These are phyloP conservation scores for Backusella morwellensis DNA, from an alignment of 192 early-diverging fungal genomes.

Conservation along the genomic window DNA sequence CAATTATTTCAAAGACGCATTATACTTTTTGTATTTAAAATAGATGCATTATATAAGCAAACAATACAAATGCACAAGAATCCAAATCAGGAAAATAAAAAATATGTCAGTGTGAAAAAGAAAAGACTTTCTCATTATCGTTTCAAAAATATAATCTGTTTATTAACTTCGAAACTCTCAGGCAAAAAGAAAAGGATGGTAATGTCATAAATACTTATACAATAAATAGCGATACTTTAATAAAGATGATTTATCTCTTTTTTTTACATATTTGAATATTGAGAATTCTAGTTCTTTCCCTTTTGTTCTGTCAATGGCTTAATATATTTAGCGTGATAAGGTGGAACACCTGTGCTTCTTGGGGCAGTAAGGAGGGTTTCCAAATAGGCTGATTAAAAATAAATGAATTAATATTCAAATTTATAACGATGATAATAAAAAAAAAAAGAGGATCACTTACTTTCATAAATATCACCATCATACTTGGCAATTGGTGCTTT, in stretches of 20 bases:
- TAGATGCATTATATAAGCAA: no score
- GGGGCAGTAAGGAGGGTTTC: conserved; percentile 37
- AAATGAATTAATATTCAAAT: background rate
- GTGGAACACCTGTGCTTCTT: conserved; percentile 33
- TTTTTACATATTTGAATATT: background rate
- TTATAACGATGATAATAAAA: background rate
- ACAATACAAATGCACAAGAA: background rate
- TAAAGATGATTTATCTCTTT: background rate
- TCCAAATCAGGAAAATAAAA: background rate
- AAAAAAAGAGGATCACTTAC: background rate
- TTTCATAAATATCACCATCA: conserved; percentile 55
- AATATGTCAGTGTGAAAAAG: background rate
- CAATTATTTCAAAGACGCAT: no score
- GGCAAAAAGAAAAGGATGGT: background rate
- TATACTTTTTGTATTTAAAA: no score
- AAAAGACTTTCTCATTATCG: background rate
- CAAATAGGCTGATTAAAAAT: conserved; percentile 27
- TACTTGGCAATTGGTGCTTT: conserved; percentile 60
- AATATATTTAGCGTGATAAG: conserved; percentile 39
- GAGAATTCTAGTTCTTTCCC: background rate
- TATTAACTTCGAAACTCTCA: background rate
- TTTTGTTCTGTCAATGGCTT: conserved; percentile 41
- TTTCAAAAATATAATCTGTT: background rate
- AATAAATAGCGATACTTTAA: background rate
- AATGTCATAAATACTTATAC: background rate